Percentiles rank a stretch among this genome's conserved stretches.
Evolutionary conservation across 1,284 basidiomycete genomes (phyloP).

Genomic region (Leccinum cinnamomeum): DNA sequence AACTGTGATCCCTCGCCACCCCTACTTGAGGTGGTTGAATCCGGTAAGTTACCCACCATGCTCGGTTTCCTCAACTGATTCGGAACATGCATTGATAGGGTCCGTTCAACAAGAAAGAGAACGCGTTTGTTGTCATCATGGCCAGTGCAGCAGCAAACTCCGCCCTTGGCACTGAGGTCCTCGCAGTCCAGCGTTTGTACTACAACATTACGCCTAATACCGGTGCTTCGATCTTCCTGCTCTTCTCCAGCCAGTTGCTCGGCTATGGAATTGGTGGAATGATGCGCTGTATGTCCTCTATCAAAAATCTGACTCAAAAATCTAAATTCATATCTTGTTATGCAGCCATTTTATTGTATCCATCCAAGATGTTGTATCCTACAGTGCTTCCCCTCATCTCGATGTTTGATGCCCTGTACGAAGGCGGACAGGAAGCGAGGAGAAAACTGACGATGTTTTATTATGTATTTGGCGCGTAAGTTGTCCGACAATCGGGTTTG

Average conservation of each 20-base stretch:
- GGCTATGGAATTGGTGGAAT: conserved; percentile 57
- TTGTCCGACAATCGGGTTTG: conserved; percentile 27
- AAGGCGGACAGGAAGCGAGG: conserved; percentile 35
- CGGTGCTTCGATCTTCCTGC: conserved; percentile 56
- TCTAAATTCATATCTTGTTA: not conserved
- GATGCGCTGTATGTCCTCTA: conserved; percentile 35
- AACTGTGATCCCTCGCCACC: conserved; percentile 46
- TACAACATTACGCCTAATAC: conserved; percentile 58
- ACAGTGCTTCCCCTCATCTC: conserved; percentile 53
- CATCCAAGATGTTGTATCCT: conserved; percentile 64
- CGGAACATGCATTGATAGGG: conserved; percentile 11
- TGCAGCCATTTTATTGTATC: conserved; percentile 53
- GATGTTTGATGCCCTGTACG: conserved; percentile 54
- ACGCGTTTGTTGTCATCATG: conserved; percentile 66
- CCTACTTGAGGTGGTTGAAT: conserved; percentile 54
- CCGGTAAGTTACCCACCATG: conserved; percentile 39
- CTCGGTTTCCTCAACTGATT: conserved; percentile 25
- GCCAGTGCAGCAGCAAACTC: conserved; percentile 62
- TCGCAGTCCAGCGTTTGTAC: conserved; percentile 57
- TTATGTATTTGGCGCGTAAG: conserved; percentile 44
- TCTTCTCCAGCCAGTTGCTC: conserved; percentile 61
- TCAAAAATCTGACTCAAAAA: not conserved
- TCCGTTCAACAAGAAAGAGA: conserved; percentile 48
- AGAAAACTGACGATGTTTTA: conserved; percentile 52
- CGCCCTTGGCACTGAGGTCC: conserved; percentile 64